Conservation (phyloP, 371 early-diverging fungal genomes). For the Parasitella parasitica region DNA sequence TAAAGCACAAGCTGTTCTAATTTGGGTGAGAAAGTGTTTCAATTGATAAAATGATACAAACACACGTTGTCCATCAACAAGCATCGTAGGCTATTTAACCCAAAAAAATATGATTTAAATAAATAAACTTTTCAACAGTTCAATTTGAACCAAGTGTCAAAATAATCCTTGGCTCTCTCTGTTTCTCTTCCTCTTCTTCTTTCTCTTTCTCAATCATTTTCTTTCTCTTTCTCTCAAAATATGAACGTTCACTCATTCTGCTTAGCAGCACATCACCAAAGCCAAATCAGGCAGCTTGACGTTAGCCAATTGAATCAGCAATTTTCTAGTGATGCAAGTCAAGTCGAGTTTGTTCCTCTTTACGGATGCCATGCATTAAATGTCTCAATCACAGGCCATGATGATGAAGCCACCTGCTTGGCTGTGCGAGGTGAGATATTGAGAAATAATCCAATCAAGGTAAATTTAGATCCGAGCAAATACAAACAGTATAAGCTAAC, state of each 20-base stretch:
- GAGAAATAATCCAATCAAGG: constrained; percentile 7
- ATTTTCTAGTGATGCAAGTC: not conserved
- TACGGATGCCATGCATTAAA: constrained; percentile 1
- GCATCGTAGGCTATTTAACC: not conserved
- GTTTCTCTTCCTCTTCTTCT: not conserved
- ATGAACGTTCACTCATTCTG: not conserved
- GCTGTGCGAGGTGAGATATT: constrained; percentile 1
- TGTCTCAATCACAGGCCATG: constrained; percentile 2
- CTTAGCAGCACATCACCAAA: not conserved
- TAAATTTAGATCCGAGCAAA: constrained; percentile 2
- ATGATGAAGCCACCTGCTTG: not conserved
- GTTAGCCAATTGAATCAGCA: not conserved
- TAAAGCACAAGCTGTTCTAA: not conserved
- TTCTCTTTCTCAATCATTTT: not conserved
- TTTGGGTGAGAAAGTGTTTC: not conserved
- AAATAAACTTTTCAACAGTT: not conserved
- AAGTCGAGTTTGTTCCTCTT: constrained; percentile 5
- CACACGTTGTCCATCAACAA: not conserved
- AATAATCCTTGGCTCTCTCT: not conserved
- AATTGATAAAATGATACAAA: not conserved
- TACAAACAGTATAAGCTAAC: not conserved
- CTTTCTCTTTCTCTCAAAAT: not conserved
- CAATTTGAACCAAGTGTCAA: constrained; percentile 1
- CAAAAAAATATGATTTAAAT: not conserved
- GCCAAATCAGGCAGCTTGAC: not conserved